Conservation (phyloP, 2,329 filamentous ascomycete species). For the Gnomoniopsis smithogilvyi region DNA sequence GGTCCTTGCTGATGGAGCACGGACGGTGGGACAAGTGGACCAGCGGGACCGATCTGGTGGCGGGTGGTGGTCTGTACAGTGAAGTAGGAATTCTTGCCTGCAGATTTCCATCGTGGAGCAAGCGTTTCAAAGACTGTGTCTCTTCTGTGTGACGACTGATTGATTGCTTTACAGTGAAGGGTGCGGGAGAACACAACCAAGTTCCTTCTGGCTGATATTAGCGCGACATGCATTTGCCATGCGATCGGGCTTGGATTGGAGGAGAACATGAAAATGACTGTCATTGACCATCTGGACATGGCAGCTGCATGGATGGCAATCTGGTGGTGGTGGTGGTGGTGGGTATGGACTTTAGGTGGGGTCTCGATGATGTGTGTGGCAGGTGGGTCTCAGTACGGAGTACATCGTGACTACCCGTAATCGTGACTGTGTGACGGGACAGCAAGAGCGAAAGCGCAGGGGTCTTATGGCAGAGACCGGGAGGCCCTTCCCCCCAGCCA, state of each 20-base stretch:
- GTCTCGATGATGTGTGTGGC: not conserved
- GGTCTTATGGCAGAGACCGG: not conserved
- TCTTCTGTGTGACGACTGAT: not conserved
- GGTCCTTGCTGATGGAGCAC: not conserved
- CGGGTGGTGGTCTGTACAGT: not conserved
- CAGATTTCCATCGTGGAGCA: not conserved
- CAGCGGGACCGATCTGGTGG: not conserved
- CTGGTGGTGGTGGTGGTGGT: too few species aligned
- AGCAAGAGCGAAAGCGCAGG: not conserved
- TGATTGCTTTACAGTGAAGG: too few species aligned
- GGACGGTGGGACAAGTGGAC: conserved; percentile 3
- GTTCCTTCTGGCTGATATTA: not conserved
- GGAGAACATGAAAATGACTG: not conserved
- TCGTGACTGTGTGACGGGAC: not conserved
- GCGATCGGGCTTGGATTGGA: not conserved
- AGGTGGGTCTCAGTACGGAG: not conserved
- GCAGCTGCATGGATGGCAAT: too few species aligned
- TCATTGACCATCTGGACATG: not conserved
- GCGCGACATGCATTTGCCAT: not conserved
- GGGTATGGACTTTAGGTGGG: not conserved
- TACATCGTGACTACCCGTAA: not conserved
- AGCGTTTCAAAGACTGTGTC: not conserved
- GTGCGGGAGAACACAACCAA: too few species aligned
- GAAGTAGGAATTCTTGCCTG: not conserved
- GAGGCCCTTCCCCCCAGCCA: too few species aligned